Conservation (phyloP, 805 yeast species). For the Candida vartiovaarae region DNA sequence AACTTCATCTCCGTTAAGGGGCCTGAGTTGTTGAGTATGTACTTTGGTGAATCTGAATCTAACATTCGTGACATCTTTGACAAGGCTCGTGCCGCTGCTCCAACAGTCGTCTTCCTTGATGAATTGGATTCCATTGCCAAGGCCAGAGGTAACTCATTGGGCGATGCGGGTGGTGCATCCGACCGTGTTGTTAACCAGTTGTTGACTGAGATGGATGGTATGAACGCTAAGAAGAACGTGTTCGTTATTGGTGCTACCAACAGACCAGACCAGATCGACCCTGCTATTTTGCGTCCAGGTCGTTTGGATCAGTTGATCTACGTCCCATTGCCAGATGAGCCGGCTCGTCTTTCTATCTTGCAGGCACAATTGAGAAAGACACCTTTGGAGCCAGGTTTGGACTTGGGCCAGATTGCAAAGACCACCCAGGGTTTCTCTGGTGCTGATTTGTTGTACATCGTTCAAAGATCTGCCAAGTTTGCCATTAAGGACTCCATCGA, state of each 20-base stretch:
- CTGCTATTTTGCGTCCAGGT: slow-evolving; percentile 98
- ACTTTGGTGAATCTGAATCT: slow-evolving; percentile 97
- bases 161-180: slow-evolving; percentile 99
- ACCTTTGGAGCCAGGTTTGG: slow-evolving; percentile 96
- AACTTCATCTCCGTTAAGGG: slow-evolving; percentile 97
- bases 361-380: slow-evolving; percentile 96
- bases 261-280: slow-evolving; percentile 95
- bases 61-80: slow-evolving; percentile 93
- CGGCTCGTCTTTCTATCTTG: slow-evolving; percentile 87
- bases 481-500: slow-evolving; percentile 98
- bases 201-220: slow-evolving; percentile 92
- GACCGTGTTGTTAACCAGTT: slow-evolving; percentile 95
- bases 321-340: slow-evolving; percentile 97
- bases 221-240: slow-evolving; percentile 85
- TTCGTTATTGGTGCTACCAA: slow-evolving; percentile 99
- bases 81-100: slow-evolving; percentile 91
- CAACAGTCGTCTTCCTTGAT: slow-evolving; percentile 96
- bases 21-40: slow-evolving; percentile 94
- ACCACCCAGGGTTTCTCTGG: slow-evolving; percentile 98
- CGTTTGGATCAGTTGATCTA: slow-evolving; percentile 97
- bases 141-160: slow-evolving; percentile 96
- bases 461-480: slow-evolving; percentile 96
- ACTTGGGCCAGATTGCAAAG: slow-evolving; percentile 80
- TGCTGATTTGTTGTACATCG: slow-evolving; percentile 96
- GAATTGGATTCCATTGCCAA: slow-evolving; percentile 98